Conservation (phyloP, 2,329 filamentous ascomycete genomes). For the Paraphoma sp. region DNA sequence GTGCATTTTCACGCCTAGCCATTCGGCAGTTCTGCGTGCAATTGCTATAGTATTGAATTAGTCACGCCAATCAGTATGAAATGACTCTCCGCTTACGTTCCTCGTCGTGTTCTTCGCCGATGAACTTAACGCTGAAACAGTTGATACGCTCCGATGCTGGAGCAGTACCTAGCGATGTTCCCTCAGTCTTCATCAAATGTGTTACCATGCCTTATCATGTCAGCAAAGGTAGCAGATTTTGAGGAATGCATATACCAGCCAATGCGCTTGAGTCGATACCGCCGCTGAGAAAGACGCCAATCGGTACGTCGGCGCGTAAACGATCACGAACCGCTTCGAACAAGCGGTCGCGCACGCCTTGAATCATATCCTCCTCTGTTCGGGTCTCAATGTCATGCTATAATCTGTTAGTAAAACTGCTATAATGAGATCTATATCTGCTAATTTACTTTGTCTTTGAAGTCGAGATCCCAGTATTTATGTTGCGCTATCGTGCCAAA, state of each 20-base stretch:
- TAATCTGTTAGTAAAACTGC: background rate
- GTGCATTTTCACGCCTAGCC: constrained; percentile 54
- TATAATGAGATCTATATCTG: too few species aligned
- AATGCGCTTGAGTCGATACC: constrained; percentile 65
- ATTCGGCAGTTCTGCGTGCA: constrained; percentile 57
- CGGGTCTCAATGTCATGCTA: constrained; percentile 48
- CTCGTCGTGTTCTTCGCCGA: constrained; percentile 52
- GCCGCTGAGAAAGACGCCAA: constrained; percentile 64
- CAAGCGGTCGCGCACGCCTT: constrained; percentile 57
- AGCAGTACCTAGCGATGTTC: constrained; percentile 54
- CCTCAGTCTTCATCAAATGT: constrained; percentile 52
- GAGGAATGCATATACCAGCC: constrained; percentile 43
- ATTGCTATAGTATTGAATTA: constrained; percentile 40
- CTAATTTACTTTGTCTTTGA: constrained; percentile 56
- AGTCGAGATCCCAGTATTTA: constrained; percentile 62
- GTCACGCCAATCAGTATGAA: constrained; percentile 50
- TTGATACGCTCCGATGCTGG: constrained; percentile 34
- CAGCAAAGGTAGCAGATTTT: too few species aligned
- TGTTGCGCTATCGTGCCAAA: constrained; percentile 49
- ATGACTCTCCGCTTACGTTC: constrained; percentile 3
- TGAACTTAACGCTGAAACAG: constrained; percentile 63
- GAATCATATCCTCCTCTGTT: constrained; percentile 59
- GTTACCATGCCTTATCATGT: constrained; percentile 54
- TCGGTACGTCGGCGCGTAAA: constrained; percentile 63
- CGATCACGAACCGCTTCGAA: constrained; percentile 61